A percentile compares a stretch with the other conserved stretches of the same genome.
phyloP scores from a whole-genome alignment of 2,329 filamentous ascomycete genomes.

The Fusarium avenaceum region DNA sequence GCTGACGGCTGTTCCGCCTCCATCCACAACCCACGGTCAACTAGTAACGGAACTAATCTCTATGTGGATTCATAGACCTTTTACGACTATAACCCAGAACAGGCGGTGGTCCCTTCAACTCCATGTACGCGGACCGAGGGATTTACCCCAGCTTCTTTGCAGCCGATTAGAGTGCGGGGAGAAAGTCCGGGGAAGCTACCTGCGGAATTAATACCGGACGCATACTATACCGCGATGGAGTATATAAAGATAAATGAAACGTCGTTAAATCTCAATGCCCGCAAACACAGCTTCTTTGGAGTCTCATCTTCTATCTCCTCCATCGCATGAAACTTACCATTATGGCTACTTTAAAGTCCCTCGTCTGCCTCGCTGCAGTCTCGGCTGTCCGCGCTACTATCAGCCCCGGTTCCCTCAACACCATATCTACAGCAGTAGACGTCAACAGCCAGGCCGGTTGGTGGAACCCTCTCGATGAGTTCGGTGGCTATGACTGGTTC shows the following conservation, averaged over 20 bases:
- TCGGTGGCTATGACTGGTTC: constrained; percentile 43
- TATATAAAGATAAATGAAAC: neutral
- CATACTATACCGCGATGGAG: constrained; percentile 2
- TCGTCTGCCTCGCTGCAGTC: constrained; percentile 4
- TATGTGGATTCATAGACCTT: no score
- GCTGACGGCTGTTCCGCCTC: no score
- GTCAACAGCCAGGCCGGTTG: constrained; percentile 45
- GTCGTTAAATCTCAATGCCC: no score
- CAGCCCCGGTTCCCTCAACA: constrained; percentile 3
- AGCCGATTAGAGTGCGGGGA: constrained; percentile 1
- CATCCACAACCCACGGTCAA: no score
- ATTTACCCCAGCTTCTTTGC: constrained; percentile 2
- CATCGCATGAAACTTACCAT: neutral
- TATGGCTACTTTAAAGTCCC: constrained; percentile 1
- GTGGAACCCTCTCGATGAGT: constrained; percentile 48
- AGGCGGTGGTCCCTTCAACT: constrained; percentile 3
- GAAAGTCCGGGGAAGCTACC: constrained; percentile 13
- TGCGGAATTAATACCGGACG: constrained; percentile 10
- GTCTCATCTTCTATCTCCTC: no score
- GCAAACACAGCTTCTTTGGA: no score
- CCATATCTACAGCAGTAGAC: constrained; percentile 36
- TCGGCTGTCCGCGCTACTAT: constrained; percentile 7
- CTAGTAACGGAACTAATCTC: neutral
- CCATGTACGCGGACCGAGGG: neutral
- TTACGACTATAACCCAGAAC: no score